These are phyloP conservation scores for Boletus barrowsii DNA, from an alignment of 768 basidiomycete genomes.

Conservation along the genomic window DNA sequence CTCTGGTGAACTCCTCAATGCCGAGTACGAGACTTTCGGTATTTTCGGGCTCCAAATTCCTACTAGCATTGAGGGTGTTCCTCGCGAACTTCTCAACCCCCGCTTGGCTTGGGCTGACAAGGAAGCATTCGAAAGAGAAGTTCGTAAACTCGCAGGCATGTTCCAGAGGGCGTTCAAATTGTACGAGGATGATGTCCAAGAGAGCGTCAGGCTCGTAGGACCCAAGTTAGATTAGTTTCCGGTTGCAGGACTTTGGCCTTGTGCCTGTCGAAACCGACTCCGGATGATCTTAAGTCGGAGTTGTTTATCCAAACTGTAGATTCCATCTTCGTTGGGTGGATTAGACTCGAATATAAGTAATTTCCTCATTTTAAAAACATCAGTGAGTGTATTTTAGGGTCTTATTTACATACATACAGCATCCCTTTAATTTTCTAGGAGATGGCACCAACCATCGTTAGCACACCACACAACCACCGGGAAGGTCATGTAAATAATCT, in stretches of 20 bases:
- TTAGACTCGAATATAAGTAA: not conserved
- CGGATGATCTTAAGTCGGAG: not conserved
- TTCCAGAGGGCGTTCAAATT: conserved; percentile 91
- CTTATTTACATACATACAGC: no score
- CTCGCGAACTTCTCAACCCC: conserved; percentile 88
- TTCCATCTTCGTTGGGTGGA: not conserved
- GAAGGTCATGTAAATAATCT: conserved; percentile 4
- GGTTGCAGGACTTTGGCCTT: not conserved
- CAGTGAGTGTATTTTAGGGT: no score
- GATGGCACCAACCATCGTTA: conserved; percentile 4
- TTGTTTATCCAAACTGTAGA: conserved; percentile 4
- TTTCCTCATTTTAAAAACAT: not conserved
- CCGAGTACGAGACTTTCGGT: conserved; percentile 81
- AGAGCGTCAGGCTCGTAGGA: conserved; percentile 79
- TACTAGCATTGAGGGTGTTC: conserved; percentile 78
- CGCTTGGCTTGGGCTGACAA: conserved; percentile 82
- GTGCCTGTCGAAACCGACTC: conserved; percentile 1
- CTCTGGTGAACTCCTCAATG: conserved; percentile 83
- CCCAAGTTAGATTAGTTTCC: conserved; percentile 41
- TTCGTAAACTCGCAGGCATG: conserved; percentile 87
- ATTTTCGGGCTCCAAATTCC: conserved; percentile 87
- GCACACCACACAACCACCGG: conserved; percentile 17
- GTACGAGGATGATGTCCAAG: conserved; percentile 83
- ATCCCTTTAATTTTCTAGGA: not conserved
- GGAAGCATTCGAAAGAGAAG: conserved; percentile 86